Conservation (phyloP, 768 basidiomycete species). For the Termitomyces sp. region DNA sequence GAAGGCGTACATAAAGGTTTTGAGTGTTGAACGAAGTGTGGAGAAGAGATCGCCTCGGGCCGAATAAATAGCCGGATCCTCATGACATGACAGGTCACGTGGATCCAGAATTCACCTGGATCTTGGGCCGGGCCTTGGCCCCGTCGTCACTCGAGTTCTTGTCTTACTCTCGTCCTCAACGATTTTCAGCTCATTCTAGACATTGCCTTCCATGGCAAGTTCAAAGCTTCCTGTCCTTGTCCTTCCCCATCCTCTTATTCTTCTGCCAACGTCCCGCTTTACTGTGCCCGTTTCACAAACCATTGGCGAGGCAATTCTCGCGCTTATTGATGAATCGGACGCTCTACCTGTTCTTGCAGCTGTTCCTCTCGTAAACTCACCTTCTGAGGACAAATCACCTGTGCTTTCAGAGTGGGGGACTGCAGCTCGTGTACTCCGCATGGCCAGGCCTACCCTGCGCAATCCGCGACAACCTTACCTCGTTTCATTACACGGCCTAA, state of each 20-base stretch:
- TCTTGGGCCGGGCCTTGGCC: not conserved
- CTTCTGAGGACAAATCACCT: conserved; percentile 19
- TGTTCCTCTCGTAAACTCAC: conserved; percentile 46
- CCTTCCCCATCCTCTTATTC: conserved; percentile 68
- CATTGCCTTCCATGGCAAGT: conserved; percentile 32
- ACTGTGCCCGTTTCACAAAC: conserved; percentile 63
- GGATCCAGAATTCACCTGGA: conserved; percentile 9
- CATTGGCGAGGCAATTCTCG: conserved; percentile 63
- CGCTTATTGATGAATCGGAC: conserved; percentile 69
- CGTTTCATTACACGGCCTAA: conserved; percentile 70
- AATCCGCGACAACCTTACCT: conserved; percentile 61
- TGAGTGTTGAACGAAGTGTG: too few species aligned
- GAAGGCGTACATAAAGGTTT: not conserved
- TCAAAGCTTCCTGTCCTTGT: conserved; percentile 66
- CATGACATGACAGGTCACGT: conserved; percentile 16
- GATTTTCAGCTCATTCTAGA: not conserved
- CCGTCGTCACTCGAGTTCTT: conserved; percentile 2
- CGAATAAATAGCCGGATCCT: conserved; percentile 11
- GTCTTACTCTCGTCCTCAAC: conserved; percentile 4
- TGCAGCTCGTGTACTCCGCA: conserved; percentile 67
- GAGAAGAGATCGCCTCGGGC: conserved; percentile 10
- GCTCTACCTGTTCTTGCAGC: conserved; percentile 69
- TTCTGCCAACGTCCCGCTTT: conserved; percentile 71
- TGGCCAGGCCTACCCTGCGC: conserved; percentile 60
- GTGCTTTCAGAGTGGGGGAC: conserved; percentile 58